Evolutionary conservation across 202 grass and related monocot species (phyloP).

Genomic region (Saccharum hybrid): DNA sequence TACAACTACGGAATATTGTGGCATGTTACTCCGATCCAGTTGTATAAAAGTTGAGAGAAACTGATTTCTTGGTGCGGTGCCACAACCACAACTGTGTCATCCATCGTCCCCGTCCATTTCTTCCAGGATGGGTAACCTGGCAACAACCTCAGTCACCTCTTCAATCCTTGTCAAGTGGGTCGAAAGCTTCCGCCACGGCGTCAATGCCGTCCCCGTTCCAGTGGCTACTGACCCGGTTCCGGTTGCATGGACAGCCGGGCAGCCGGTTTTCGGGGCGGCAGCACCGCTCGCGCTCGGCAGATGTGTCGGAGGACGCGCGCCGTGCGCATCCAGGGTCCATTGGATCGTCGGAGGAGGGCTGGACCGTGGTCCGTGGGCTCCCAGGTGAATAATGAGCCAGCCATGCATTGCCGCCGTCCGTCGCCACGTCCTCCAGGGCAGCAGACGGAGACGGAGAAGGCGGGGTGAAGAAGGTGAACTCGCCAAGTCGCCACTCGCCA

Average conservation of each 20-base stretch:
- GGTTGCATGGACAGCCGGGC: too few species aligned
- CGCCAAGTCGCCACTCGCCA: neutral
- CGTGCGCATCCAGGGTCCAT: too few species aligned
- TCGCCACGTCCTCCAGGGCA: rapidly evolving
- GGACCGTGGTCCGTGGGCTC: too few species aligned
- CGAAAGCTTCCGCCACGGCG: conserved; percentile 3
- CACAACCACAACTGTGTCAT: neutral
- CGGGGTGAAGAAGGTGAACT: neutral
- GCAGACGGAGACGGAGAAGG: rapidly evolving
- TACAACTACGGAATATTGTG: neutral
- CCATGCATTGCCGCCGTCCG: too few species aligned
- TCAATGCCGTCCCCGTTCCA: conserved; percentile 22
- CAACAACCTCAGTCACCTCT: conserved; percentile 26
- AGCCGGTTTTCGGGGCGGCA: too few species aligned
- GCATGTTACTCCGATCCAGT: neutral
- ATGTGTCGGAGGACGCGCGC: too few species aligned
- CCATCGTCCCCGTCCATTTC: neutral
- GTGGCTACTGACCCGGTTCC: too few species aligned
- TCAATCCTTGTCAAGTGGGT: conserved; percentile 25
- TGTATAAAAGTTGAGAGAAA: neutral
- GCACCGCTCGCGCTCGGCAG: too few species aligned
- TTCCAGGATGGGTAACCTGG: conserved; percentile 30
- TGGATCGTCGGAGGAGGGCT: too few species aligned
- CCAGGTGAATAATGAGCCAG: rapidly evolving
- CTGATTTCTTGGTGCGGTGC: neutral